phyloP scores from a whole-genome alignment of 2,329 filamentous ascomycete genomes.

The Beauveria pseudobassiana region DNA sequence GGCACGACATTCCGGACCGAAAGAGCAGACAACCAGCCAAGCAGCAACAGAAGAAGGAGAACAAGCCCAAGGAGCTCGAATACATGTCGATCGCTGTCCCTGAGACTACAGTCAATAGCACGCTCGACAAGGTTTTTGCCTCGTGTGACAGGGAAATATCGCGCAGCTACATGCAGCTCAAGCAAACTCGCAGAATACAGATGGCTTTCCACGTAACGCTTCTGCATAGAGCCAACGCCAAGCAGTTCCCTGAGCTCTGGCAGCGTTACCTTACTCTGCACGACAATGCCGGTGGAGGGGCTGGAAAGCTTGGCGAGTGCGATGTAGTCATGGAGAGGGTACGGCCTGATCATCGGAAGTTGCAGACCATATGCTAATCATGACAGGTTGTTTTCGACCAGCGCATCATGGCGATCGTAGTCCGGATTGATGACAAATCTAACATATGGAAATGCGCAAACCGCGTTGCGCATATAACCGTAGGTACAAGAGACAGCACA shows the following conservation, averaged over 20 bases:
- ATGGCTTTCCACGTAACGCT: constrained; percentile 88
- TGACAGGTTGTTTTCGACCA: constrained; percentile 68
- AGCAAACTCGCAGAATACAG: constrained; percentile 68
- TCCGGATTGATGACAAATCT: constrained; percentile 55
- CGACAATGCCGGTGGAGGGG: constrained; percentile 24
- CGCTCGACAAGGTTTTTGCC: constrained; percentile 65
- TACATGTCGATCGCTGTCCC: constrained; percentile 48
- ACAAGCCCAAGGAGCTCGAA: constrained; percentile 41
- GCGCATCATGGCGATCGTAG: constrained; percentile 86
- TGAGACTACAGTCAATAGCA: constrained; percentile 33
- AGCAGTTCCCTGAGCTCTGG: constrained; percentile 65
- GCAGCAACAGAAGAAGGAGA: constrained; percentile 26
- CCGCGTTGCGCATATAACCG: constrained; percentile 74
- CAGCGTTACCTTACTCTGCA: constrained; percentile 59
- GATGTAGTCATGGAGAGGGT: constrained; percentile 56
- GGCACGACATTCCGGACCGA: constrained; percentile 63
- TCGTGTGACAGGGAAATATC: constrained; percentile 35
- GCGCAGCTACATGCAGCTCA: constrained; percentile 66
- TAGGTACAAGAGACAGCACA: constrained; percentile 66
- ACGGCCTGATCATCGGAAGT: constrained; percentile 17
- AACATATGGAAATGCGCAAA: constrained; percentile 65
- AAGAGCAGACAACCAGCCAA: constrained; percentile 21
- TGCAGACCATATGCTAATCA: not conserved
- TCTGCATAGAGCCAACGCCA: constrained; percentile 65
- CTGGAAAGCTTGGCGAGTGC: constrained; percentile 49